These are phyloP conservation scores for Lentinus tigrinus DNA, from an alignment of 768 basidiomycete genomes.

Conservation along the genomic window DNA sequence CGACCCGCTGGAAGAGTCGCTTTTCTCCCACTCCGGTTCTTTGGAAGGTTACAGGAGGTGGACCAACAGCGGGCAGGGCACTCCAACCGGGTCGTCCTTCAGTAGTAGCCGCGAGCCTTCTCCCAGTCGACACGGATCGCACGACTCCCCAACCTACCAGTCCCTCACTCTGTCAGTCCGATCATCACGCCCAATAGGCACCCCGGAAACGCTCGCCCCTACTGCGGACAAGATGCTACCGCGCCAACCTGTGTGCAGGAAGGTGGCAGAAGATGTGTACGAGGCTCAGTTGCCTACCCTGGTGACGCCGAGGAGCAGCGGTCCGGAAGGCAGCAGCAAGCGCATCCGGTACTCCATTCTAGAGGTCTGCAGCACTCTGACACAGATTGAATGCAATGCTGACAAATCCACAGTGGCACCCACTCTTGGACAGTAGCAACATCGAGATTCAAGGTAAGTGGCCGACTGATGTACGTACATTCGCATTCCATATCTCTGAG, in stretches of 20 bases:
- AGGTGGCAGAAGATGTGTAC: constrained; percentile 62
- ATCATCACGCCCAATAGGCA: constrained; percentile 68
- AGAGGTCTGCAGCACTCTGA: constrained; percentile 50
- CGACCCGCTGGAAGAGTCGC: constrained; percentile 83
- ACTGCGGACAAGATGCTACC: constrained; percentile 18
- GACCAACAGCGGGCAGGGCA: constrained; percentile 63
- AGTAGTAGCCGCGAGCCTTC: constrained; percentile 18
- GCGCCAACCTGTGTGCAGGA: constrained; percentile 36
- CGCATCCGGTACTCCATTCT: constrained; percentile 83
- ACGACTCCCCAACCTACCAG: constrained; percentile 36
- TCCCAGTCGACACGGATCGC: constrained; percentile 28
- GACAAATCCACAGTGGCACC: constrained; percentile 64
- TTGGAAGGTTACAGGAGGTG: constrained; percentile 81
- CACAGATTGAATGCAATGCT: constrained; percentile 11
- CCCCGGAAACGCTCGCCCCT: constrained; percentile 31
- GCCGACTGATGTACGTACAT: neutral
- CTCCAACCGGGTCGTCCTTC: constrained; percentile 32
- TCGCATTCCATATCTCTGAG: constrained; percentile 3
- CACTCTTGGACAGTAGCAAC: constrained; percentile 86
- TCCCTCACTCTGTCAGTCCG: constrained; percentile 46
- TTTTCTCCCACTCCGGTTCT: constrained; percentile 78
- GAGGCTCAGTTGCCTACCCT: constrained; percentile 74
- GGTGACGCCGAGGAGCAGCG: constrained; percentile 71
- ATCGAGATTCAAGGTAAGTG: constrained; percentile 72
- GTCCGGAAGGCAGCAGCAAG: constrained; percentile 61